Base-by-base conservation (phyloP, 2,329 filamentous ascomycete species). In the Ophiostoma novo-ulmi region DNA sequence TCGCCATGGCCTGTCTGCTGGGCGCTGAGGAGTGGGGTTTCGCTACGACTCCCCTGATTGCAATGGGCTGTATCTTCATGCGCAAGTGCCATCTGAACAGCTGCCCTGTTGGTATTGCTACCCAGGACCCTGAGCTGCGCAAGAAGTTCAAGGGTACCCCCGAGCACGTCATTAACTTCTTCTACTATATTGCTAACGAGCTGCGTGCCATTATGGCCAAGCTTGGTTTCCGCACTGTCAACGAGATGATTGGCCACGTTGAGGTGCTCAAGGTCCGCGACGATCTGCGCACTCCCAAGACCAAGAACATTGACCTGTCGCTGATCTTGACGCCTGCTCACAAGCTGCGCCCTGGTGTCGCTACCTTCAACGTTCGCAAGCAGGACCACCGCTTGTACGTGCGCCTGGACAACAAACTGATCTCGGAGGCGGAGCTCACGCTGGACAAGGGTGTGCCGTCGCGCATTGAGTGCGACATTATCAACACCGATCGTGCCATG, bases 21-120 rank as follows among this genome's bases (percentile, higher is more conserved):
- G 94, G 94, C 82, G 94, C 94, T n/a, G 94, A 98, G 81, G 94
- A 98, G 82, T 98, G 92, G 88, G 94, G 94, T 22, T 98, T 98
- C 77, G 94, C 94, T 58, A 98, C 94, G 0, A 91, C 94, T 72
- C 94, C 94, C 77, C 82, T 98, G 70, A 97, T 97, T 76, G 94
- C 94, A 70, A 95, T 98, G 92, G 94, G 94, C 20, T 98, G 94
- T 78, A 92, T 98, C 73, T 92, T 97, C 84, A 97, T 97, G 93
- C 78, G 93, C 0, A 94, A 94, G 77, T 92, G 89, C 74, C 86
- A 87, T 75, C 44, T 76, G 69, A 96, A 95, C 78, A 93, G 91
- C 2, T 87, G 94, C 82, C 93, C 94, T 11, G 94, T 97, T 13
- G 94, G 94, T 80, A 97, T 98, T 72, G 94, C 94, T 3, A 97